A percentile compares a stretch with the other conserved stretches of the same genome.
Evolutionary conservation across 2,329 filamentous ascomycete genomes (phyloP).

Genomic region (Diaporthe humulicola): DNA sequence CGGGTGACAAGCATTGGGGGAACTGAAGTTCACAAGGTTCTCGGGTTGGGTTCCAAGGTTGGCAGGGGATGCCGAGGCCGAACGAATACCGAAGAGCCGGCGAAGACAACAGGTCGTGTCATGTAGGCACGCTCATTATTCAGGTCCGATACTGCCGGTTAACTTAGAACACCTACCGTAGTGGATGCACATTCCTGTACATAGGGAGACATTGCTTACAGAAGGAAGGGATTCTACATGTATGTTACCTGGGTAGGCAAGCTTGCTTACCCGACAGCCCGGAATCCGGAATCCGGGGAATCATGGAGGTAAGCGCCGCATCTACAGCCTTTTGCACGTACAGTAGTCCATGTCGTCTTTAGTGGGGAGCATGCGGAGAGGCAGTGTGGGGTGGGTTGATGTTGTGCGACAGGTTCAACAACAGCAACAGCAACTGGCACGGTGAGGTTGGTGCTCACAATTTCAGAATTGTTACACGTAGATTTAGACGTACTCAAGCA

Average conservation of each 20-base stretch:
- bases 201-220: neutral
- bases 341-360: neutral
- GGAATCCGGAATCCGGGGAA: neutral
- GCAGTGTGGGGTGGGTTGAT: neutral
- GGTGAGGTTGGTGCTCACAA: neutral
- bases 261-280: conserved; percentile 4
- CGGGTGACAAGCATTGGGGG: neutral
- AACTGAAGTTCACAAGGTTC: neutral
- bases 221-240: neutral
- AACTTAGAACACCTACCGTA: too few species aligned
- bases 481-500: neutral
- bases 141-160: neutral
- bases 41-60: too few species aligned
- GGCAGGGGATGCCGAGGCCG: conserved; percentile 8
- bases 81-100: conserved; percentile 16
- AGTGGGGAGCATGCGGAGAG: neutral
- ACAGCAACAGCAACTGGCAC: too few species aligned
- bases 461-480: neutral
- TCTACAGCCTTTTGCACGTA: neutral
- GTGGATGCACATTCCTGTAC: neutral
- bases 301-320: neutral
- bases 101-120: neutral
- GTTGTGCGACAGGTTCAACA: neutral
- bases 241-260: too few species aligned
- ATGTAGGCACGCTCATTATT: neutral